These are phyloP conservation scores for Talinum fruticosum DNA, from an alignment of 148 eudicot species.

Conservation along the genomic window DNA sequence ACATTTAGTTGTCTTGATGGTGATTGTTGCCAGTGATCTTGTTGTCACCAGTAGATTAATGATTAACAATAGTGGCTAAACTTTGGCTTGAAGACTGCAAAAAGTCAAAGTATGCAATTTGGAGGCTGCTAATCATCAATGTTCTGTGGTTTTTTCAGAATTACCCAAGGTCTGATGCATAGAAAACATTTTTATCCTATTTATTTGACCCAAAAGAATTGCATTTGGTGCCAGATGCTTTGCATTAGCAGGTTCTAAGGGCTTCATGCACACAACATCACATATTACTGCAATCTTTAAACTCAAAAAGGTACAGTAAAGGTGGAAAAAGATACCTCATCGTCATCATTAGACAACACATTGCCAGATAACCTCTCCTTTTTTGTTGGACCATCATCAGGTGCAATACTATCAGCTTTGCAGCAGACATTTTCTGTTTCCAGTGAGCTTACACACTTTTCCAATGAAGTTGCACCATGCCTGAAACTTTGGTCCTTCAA, in stretches of 20 bases:
- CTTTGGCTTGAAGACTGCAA: no score
- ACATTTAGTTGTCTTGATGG: no score
- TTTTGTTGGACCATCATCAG: background rate
- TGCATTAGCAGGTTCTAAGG: background rate
- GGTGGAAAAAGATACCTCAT: slow-evolving; percentile 17
- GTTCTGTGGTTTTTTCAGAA: background rate
- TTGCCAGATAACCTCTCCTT: slow-evolving; percentile 18
- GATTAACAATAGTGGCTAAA: no score
- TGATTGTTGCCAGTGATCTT: no score
- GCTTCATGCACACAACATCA: background rate
- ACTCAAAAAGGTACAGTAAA: background rate
- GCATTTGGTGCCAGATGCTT: background rate
- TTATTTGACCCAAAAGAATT: background rate
- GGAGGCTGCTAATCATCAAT: background rate
- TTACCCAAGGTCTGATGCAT: no score
- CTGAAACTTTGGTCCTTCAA: slow-evolving; percentile 6
- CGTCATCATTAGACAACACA: slow-evolving; percentile 13
- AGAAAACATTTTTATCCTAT: no score
- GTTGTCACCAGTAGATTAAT: no score
- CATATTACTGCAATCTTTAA: background rate
- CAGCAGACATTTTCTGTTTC: background rate
- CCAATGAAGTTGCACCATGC: slow-evolving; percentile 6
- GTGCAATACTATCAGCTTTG: slow-evolving; percentile 9
- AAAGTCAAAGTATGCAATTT: background rate
- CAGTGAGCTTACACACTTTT: background rate